Evolutionary conservation across 2,329 filamentous ascomycete species (phyloP).

Genomic region (Aspergillus sp.): DNA sequence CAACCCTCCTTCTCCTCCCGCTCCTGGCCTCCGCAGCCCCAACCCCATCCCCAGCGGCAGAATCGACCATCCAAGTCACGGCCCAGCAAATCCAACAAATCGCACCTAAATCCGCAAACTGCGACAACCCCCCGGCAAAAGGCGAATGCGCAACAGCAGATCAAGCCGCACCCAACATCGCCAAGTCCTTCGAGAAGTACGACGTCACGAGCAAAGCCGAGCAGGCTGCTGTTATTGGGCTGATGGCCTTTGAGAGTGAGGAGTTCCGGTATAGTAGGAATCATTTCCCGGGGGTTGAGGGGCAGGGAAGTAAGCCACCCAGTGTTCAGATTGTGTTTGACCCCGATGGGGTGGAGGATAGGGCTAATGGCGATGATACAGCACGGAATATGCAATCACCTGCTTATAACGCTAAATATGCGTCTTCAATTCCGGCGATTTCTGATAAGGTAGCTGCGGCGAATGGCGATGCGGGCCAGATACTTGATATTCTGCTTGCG

Average conservation of each 20-base stretch:
- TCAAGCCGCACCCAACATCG: slow-evolving; percentile 54
- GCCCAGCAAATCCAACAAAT: slow-evolving; percentile 37
- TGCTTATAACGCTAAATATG: slow-evolving; percentile 51
- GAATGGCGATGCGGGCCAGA: slow-evolving; percentile 32
- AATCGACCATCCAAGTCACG: slow-evolving; percentile 12
- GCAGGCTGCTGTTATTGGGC: slow-evolving; percentile 62
- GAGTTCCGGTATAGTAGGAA: slow-evolving; percentile 68
- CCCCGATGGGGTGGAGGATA: not conserved
- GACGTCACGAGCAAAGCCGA: slow-evolving; percentile 48
- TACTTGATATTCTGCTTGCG: slow-evolving; percentile 47
- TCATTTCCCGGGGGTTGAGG: slow-evolving; percentile 49
- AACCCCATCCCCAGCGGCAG: not conserved
- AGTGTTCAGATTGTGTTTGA: not conserved
- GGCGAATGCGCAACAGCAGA: slow-evolving; percentile 61
- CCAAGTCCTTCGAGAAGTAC: slow-evolving; percentile 52
- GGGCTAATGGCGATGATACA: slow-evolving; percentile 6
- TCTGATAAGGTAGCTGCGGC: slow-evolving; percentile 24
- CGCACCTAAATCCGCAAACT: slow-evolving; percentile 52
- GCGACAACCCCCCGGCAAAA: slow-evolving; percentile 40
- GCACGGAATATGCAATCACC: slow-evolving; percentile 59
- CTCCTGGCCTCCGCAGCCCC: slow-evolving; percentile 10
- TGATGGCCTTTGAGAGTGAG: slow-evolving; percentile 65
- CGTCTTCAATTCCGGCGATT: slow-evolving; percentile 41
- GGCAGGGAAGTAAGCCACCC: slow-evolving; percentile 54
- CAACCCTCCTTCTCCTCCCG: slow-evolving; percentile 7